Percentiles rank a stretch among this genome's conserved stretches.
phyloP scores from a whole-genome alignment of 2,329 filamentous ascomycete genomes.

The Lachnellula subtilissima region DNA sequence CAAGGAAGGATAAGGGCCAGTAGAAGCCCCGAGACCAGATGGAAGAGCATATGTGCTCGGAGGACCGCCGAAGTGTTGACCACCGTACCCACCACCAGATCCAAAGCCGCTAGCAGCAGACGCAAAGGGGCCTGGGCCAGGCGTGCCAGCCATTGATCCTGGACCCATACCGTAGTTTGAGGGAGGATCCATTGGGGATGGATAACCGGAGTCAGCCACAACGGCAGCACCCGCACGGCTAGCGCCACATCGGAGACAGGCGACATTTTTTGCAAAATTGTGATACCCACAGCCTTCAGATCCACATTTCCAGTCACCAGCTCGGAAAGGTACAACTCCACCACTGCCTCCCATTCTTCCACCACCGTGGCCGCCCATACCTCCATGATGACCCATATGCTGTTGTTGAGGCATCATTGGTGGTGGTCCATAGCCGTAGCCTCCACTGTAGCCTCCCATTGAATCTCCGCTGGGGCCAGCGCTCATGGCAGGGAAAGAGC shows the following conservation, averaged over 20 bases:
- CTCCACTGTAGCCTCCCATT: constrained; percentile 57
- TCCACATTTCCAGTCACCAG: constrained; percentile 98
- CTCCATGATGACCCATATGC: constrained; percentile 60
- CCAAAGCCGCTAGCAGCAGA: constrained; percentile 65
- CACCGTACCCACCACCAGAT: constrained; percentile 56
- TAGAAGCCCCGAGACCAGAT: constrained; percentile 74
- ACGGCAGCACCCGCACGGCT: constrained; percentile 91
- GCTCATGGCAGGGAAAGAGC: constrained; percentile 94
- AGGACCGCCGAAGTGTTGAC: constrained; percentile 80
- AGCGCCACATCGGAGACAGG: constrained; percentile 91
- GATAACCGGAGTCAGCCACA: constrained; percentile 88
- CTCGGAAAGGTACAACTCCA: constrained; percentile 91
- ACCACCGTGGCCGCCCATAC: constrained; percentile 50
- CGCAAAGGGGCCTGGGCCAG: constrained; percentile 71
- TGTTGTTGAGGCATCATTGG: constrained; percentile 75
- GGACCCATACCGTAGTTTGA: constrained; percentile 82
- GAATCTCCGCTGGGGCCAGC: constrained; percentile 67
- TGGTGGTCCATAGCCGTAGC: constrained; percentile 67
- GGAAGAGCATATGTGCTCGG: constrained; percentile 87
- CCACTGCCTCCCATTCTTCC: constrained; percentile 76
- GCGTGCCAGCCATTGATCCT: constrained; percentile 78
- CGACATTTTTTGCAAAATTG: constrained; percentile 99
- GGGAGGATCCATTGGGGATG: constrained; percentile 81
- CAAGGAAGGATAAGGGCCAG: constrained; percentile 75
- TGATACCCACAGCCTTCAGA: constrained; percentile 97